Conservation (phyloP, 305 asterid species). For the Fraxinus greggii region DNA sequence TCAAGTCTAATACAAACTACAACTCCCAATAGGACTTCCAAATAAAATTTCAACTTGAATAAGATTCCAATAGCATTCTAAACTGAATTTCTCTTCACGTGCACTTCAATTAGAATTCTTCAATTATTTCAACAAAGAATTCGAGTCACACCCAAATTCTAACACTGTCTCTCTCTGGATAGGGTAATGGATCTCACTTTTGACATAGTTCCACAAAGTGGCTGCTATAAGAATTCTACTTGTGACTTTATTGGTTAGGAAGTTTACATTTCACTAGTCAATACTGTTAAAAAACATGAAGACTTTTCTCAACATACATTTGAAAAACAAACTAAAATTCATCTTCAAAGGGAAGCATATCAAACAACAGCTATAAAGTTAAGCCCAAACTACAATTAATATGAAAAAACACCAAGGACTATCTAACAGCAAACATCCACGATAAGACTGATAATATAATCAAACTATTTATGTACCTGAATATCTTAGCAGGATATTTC, state of each 20-base stretch:
- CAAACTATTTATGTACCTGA: constrained; percentile 49
- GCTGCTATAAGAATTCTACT: neutral
- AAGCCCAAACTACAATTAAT: neutral
- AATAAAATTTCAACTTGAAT: neutral
- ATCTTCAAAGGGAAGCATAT: neutral
- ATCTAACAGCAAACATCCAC: neutral
- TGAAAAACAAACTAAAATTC: neutral
- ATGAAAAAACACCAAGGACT: neutral
- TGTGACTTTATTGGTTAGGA: neutral
- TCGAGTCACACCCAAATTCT: neutral
- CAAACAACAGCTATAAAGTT: neutral
- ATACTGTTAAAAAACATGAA: neutral
- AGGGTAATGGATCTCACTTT: neutral
- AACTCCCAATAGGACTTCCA: neutral
- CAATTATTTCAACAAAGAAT: too few relatives aligned
- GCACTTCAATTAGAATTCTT: neutral
- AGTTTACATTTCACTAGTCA: neutral
- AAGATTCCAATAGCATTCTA: neutral
- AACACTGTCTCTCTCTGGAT: neutral
- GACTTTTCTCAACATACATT: neutral
- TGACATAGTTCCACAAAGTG: neutral
- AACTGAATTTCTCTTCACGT: neutral
- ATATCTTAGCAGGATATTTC: constrained; percentile 65
- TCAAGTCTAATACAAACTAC: neutral
- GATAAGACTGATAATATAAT: neutral